Percentiles rank a stretch among this genome's conserved stretches.
Conservation (phyloP, 257 asterid genomes). For the Gentiana macrophylla region DNA sequence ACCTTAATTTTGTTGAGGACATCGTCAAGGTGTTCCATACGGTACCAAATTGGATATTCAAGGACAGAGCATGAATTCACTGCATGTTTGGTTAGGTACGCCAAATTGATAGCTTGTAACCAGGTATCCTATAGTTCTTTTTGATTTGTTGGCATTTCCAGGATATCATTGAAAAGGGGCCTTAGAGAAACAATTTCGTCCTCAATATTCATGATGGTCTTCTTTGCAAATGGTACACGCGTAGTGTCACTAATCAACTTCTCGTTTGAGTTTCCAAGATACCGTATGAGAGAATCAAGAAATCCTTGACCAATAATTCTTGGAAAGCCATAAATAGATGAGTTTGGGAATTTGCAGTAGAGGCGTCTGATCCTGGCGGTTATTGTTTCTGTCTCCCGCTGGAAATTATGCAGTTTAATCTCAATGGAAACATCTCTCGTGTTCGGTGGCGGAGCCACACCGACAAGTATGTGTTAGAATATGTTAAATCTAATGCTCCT, state of each 20-base stretch:
- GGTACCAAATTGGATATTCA: too few relatives aligned
- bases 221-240: neutral
- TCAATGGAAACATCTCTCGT: neutral
- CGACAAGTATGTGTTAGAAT: too few relatives aligned
- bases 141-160: neutral
- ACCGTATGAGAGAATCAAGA: neutral
- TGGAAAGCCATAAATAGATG: neutral
- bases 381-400: neutral
- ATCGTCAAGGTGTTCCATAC: too few relatives aligned
- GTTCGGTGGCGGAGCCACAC: too few relatives aligned
- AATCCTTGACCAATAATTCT: slow-evolving; percentile 4
- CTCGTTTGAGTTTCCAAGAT: neutral
- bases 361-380: neutral
- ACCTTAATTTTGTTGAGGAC: too few relatives aligned
- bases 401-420: neutral
- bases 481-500: too few relatives aligned
- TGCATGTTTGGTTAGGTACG: slow-evolving; percentile 3
- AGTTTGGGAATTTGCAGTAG: neutral
- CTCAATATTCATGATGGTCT: neutral
- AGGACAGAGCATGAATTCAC: too few relatives aligned
- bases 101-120: neutral
- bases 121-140: neutral
- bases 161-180: neutral
- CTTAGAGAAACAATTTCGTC: neutral
- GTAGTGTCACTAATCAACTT: neutral